A percentile compares a stretch with the other conserved stretches of the same genome.
phyloP scores from a whole-genome alignment of 2,329 filamentous ascomycete genomes.

The Calonectria crousiana region DNA sequence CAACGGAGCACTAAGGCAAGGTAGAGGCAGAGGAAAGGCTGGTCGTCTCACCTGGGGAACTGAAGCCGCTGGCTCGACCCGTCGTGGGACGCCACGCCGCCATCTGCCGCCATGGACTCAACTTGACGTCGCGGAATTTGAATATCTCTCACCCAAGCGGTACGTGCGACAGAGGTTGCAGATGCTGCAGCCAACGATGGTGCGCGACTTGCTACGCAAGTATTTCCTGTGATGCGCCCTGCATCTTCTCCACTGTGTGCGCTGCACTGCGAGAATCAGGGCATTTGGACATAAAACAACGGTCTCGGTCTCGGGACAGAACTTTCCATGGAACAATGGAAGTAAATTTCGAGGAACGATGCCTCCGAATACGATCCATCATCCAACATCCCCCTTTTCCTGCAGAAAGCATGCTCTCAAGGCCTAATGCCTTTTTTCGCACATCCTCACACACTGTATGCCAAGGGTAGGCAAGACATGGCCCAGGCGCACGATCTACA shows the following conservation, averaged over 20 bases:
- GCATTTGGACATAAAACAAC: not conserved
- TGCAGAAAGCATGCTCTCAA: not conserved
- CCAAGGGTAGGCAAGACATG: constrained; percentile 22
- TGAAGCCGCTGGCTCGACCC: constrained; percentile 25
- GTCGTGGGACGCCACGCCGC: constrained; percentile 22
- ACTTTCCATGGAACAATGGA: not conserved
- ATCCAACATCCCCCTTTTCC: not conserved
- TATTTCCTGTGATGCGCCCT: constrained; percentile 20
- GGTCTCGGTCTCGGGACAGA: not conserved
- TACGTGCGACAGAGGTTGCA: constrained; percentile 36
- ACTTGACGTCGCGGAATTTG: constrained; percentile 27
- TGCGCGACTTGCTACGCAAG: constrained; percentile 15
- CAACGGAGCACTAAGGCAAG: constrained; percentile 8
- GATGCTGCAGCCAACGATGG: constrained; percentile 28
- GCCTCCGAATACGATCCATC: not conserved
- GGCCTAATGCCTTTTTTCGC: not conserved
- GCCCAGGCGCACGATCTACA: constrained; percentile 33
- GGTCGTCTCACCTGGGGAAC: constrained; percentile 30
- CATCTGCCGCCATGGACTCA: constrained; percentile 31
- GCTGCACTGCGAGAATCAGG: constrained; percentile 20
- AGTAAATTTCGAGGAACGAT: not conserved
- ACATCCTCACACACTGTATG: constrained; percentile 8
- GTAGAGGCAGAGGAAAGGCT: constrained; percentile 13
- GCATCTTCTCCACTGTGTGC: constrained; percentile 16
- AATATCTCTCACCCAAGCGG: constrained; percentile 32